These are phyloP conservation scores for Wickerhamomyces chaumierensis DNA, from an alignment of 805 yeast species.

Conservation along the genomic window DNA sequence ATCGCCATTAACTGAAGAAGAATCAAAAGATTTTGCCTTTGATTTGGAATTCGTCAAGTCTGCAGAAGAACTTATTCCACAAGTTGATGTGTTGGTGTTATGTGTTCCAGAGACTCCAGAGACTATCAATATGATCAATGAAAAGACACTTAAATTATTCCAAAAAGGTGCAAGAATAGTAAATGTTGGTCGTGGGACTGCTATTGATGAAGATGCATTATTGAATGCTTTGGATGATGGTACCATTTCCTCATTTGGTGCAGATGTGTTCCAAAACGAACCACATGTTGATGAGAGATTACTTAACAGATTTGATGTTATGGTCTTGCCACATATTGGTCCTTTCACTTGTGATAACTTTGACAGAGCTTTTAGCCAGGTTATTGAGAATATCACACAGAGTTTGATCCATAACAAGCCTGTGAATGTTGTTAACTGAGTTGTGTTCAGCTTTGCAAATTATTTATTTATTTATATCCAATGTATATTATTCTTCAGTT, in stretches of 20 bases:
- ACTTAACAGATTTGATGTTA: slow-evolving; percentile 47
- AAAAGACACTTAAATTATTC: slow-evolving; percentile 31
- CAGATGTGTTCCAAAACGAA: slow-evolving; percentile 62
- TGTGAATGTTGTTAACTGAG: background rate
- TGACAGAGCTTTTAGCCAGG: background rate
- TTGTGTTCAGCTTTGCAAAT: too few species aligned
- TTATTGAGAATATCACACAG: background rate
- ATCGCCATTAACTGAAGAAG: slow-evolving; percentile 25
- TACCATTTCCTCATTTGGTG: slow-evolving; percentile 52
- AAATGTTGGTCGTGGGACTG: slow-evolving; percentile 65
- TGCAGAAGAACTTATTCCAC: slow-evolving; percentile 31
- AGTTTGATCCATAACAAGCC: background rate
- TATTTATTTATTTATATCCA: too few species aligned
- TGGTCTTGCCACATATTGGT: slow-evolving; percentile 63
- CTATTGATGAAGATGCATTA: slow-evolving; percentile 53
- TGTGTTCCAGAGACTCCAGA: slow-evolving; percentile 54
- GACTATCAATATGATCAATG: slow-evolving; percentile 44
- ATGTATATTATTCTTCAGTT: too few species aligned
- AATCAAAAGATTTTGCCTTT: slow-evolving; percentile 30
- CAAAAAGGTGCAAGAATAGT: slow-evolving; percentile 48
- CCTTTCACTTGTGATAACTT: slow-evolving; percentile 52
- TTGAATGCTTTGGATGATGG: slow-evolving; percentile 48
- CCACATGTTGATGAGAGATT: slow-evolving; percentile 43
- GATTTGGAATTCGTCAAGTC: slow-evolving; percentile 31
- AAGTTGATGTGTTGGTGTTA: slow-evolving; percentile 45